These are phyloP conservation scores for Sclerotinia subarctica DNA, from an alignment of 2,329 filamentous ascomycete genomes.

Conservation along the genomic window DNA sequence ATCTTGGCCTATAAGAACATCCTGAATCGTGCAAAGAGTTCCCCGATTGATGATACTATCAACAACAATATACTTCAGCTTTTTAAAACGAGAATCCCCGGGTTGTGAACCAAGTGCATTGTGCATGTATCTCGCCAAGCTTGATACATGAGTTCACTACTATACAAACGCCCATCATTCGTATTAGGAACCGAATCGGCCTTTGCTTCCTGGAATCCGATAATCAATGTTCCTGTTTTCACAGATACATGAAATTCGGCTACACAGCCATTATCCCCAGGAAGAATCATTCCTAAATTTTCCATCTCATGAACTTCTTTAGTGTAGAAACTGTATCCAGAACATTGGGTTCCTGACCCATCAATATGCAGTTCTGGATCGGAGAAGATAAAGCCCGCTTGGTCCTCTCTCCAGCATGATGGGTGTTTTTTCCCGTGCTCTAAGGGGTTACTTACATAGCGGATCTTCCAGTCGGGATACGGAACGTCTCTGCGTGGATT, in stretches of 20 bases:
- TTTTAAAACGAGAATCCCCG: too few species aligned
- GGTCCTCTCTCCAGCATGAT: too few species aligned
- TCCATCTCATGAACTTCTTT: not conserved
- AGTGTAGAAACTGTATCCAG: not conserved
- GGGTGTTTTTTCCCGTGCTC: rapidly evolving
- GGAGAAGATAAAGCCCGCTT: not conserved
- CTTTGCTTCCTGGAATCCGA: not conserved
- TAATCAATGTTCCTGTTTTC: not conserved
- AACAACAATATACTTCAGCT: not conserved
- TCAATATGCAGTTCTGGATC: not conserved
- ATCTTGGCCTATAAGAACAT: not conserved
- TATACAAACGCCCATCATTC: not conserved
- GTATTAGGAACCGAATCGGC: not conserved
- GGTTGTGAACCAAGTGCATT: not conserved
- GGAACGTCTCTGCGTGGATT: not conserved
- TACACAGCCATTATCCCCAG: not conserved
- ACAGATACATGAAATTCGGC: not conserved
- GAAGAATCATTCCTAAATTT: rapidly evolving
- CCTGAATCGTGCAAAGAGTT: not conserved
- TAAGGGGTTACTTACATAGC: not conserved
- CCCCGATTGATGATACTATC: not conserved
- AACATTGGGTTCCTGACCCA: not conserved
- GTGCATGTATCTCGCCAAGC: not conserved
- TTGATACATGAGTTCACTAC: not conserved
- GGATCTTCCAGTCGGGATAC: not conserved